Evolutionary conservation across 805 yeast species (phyloP).

Genomic region (Kregervanrija pseudodelftensis): DNA sequence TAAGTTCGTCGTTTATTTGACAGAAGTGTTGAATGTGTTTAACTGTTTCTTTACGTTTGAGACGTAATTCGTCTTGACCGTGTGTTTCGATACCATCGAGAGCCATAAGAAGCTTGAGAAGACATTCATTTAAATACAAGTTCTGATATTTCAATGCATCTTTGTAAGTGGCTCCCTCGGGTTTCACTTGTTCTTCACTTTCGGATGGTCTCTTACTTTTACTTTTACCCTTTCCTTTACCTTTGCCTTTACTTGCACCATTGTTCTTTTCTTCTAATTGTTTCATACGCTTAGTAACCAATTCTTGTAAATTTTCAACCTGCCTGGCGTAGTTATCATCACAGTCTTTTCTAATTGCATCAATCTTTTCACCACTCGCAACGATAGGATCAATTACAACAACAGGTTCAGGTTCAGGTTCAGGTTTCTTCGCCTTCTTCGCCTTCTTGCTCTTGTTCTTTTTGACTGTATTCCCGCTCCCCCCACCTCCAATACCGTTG

Average conservation of each 20-base stretch:
- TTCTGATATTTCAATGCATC: conserved; percentile 36
- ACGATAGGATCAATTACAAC: no score
- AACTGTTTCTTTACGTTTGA: conserved; percentile 52
- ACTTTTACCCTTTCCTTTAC: neutral
- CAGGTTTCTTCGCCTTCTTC: neutral
- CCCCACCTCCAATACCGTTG: no score
- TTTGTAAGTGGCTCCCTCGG: conserved; percentile 12
- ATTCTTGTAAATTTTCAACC: no score
- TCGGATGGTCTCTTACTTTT: no score
- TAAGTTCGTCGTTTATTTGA: conserved; percentile 40
- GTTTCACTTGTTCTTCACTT: neutral
- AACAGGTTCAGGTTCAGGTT: neutral
- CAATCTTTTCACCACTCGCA: no score
- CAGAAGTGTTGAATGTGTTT: conserved; percentile 54
- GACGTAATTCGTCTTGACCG: conserved; percentile 43
- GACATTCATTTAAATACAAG: conserved; percentile 57
- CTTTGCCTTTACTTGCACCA: neutral
- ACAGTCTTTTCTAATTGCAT: no score
- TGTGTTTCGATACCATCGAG: conserved; percentile 51
- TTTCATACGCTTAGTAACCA: neutral
- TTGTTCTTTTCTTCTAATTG: conserved; percentile 3
- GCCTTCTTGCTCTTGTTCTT: neutral
- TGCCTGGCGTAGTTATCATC: no score
- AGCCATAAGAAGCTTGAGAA: conserved; percentile 57
- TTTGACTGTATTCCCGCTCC: neutral